These are phyloP conservation scores for Citrus cavaleriei DNA, from an alignment of 345 rosid species.

Conservation along the genomic window DNA sequence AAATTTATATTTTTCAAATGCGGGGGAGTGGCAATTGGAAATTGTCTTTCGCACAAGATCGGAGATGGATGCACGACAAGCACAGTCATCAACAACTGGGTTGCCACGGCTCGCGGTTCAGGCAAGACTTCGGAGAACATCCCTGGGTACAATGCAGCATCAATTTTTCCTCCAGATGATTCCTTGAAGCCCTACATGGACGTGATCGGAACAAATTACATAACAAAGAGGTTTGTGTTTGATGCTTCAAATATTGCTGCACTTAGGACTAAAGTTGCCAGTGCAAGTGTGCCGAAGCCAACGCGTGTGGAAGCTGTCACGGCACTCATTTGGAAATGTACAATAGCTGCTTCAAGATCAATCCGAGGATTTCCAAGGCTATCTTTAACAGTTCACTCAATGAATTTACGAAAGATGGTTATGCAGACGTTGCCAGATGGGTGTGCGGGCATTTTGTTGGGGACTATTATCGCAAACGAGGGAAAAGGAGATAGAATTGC, in stretches of 20 bases:
- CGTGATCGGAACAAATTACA: not conserved
- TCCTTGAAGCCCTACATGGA: not conserved
- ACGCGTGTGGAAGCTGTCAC: slow-evolving; percentile 23
- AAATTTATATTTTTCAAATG: slow-evolving; percentile 32
- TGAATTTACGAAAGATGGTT: not conserved
- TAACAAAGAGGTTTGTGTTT: slow-evolving; percentile 14
- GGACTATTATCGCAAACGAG: slow-evolving; percentile 17
- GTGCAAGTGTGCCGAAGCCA: not conserved
- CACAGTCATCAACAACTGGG: slow-evolving; percentile 20
- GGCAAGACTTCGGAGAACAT: not conserved
- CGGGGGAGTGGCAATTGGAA: too few relatives aligned
- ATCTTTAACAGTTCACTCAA: not conserved
- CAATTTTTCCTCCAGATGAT: not conserved
- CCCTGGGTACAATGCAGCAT: not conserved
- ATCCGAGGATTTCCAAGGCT: not conserved
- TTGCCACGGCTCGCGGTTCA: not conserved
- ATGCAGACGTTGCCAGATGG: not conserved
- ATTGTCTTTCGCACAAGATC: slow-evolving; percentile 20
- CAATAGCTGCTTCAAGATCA: slow-evolving; percentile 4
- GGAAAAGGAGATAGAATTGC: slow-evolving; percentile 18
- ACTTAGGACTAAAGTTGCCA: slow-evolving; percentile 7
- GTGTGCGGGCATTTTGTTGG: slow-evolving; percentile 7
- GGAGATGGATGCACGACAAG: slow-evolving; percentile 17
- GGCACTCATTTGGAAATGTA: slow-evolving; percentile 16
- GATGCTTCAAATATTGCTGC: slow-evolving; percentile 9